A percentile compares a stretch with the other conserved stretches of the same genome.
Evolutionary conservation across 148 eudicot genomes (phyloP).

Genomic region (Cornus suecica): DNA sequence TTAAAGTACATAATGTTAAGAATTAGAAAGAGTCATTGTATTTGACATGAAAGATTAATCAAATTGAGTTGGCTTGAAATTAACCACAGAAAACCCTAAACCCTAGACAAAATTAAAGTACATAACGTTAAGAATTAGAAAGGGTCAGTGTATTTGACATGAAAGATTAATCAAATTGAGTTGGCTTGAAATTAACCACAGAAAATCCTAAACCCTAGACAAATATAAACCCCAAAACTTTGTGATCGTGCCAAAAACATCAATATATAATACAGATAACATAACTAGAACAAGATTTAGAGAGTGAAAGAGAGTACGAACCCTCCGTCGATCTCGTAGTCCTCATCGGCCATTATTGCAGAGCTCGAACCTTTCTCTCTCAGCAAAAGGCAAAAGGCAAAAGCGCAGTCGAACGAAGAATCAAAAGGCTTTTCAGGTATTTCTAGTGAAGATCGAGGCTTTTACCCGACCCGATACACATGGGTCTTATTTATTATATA

Average conservation of each 20-base stretch:
- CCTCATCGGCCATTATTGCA: constrained; percentile 17
- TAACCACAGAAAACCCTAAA: background rate
- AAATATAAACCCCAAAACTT: background rate
- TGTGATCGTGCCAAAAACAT: background rate
- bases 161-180: background rate
- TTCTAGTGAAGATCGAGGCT: background rate
- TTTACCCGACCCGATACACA: background rate
- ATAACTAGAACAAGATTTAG: background rate
- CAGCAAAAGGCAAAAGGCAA: too few species aligned
- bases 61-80: background rate
- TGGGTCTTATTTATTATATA: background rate
- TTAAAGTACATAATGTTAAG: background rate
- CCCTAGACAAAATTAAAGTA: background rate
- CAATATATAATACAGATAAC: background rate
- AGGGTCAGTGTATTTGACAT: background rate
- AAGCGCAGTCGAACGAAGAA: background rate
- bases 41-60: background rate
- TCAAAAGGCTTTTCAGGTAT: background rate
- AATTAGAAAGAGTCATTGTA: background rate
- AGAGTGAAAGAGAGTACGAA: background rate
- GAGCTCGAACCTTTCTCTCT: background rate
- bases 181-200: background rate
- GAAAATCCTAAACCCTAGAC: background rate
- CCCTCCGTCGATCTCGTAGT: constrained; percentile 18
- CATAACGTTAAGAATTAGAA: background rate